Evolutionary conservation across 805 yeast genomes (phyloP), one percentile per base, ranked within the genome.

Genomic region (Yarrowia yakushimensis): DNA sequence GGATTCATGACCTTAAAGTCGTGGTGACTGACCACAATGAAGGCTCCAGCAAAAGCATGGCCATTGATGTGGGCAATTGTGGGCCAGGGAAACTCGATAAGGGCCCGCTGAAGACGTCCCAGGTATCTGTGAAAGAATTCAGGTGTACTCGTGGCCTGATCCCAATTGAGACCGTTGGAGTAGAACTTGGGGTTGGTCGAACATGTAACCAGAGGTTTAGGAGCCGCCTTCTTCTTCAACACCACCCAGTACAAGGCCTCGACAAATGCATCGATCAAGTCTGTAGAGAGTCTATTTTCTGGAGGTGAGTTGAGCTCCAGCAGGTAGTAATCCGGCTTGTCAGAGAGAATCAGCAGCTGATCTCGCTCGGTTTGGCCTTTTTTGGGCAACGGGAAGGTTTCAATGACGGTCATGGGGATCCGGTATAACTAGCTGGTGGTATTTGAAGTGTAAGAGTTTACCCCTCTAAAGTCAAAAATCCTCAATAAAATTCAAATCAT

Each of bases 21-120:
- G 62, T 73, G 76, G 67, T 73, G 69, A 57, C 69, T 69, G 6
- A 76, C 74, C 34, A 73, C 59, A 70, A 74, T 70, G 63, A 76
- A 74, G 7, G 77, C 78, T 1, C 77, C 78, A 0, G 78, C 78
- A 67, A 75, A 75, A 8, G 75, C 76, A 63, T 75, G 78, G 45
- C 78, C 78, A 60, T 76, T 76, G 28, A 75, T 68, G 46, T 69
- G 63, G 4, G 78, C 78, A 33, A 75, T 69, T n/a, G 77, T 74
- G 8, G 78, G 78, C 69, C 73, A 71, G 11, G 78, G 78, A 64
- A 71, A 75, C 66, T 72, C 72, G 42, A 76, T 65, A 18, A 73
- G 57, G 12, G 69, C 69, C 28, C 72, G 66, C 71, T 73, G 69
- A 28, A 73, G 63, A 22, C 73, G 71, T 64, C 70, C 73, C 65